These are phyloP conservation scores for Phlebiopsis gigantea DNA, from an alignment of 768 basidiomycete genomes.

Conservation along the genomic window DNA sequence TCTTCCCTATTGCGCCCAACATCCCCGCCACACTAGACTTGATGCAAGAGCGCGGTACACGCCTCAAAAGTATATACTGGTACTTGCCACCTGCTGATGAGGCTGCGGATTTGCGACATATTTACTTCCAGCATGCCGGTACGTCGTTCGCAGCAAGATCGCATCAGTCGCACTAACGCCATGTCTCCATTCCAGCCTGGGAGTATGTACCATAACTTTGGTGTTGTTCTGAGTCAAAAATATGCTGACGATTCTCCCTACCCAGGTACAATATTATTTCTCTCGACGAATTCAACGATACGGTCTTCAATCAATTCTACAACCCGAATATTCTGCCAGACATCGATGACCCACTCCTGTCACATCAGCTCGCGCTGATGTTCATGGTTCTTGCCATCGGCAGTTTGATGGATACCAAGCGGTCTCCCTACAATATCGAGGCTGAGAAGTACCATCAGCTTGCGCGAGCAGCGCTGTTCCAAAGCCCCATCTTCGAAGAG, in stretches of 20 bases:
- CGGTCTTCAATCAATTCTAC: constrained; percentile 49
- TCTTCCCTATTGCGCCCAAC: constrained; percentile 55
- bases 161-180: constrained; percentile 5
- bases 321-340: constrained; percentile 36
- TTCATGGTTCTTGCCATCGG: constrained; percentile 65
- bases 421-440: constrained; percentile 49
- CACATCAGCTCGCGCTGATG: constrained; percentile 55
- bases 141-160: neutral
- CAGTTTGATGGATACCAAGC: constrained; percentile 53
- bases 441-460: constrained; percentile 59
- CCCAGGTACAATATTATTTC: constrained; percentile 63
- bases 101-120: constrained; percentile 54
- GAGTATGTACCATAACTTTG: constrained; percentile 44
- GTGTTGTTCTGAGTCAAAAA: neutral
- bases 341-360: constrained; percentile 36
- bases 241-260: neutral
- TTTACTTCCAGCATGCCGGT: constrained; percentile 54
- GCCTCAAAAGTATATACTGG: constrained; percentile 57
- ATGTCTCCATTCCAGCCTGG: constrained; percentile 56
- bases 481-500: constrained; percentile 63
- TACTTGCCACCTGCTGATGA: constrained; percentile 60
- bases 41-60: constrained; percentile 29
- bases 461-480: constrained; percentile 51
- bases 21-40: constrained; percentile 30
- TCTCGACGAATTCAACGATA: constrained; percentile 48